Percentiles rank a stretch among this genome's conserved stretches.
These are phyloP conservation scores for Copromyces sp. DNA, from an alignment of 495 filamentous ascomycete species.

Conservation along the genomic window DNA sequence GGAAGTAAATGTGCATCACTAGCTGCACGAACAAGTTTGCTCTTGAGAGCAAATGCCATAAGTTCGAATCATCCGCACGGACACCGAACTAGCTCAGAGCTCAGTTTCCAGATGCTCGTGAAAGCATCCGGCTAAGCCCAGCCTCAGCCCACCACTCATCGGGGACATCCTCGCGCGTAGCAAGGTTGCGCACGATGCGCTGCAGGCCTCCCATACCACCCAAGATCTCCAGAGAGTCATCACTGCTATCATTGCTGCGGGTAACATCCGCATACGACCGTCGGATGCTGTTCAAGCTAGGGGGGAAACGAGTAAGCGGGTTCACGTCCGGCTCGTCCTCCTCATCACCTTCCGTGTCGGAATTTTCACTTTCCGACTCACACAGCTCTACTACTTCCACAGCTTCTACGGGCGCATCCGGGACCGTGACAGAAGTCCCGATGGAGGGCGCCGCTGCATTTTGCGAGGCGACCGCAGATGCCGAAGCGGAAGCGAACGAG, in stretches of 20 bases:
- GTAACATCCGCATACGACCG: conserved; percentile 29
- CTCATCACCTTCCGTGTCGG: conserved; percentile 27
- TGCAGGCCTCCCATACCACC: conserved; percentile 55
- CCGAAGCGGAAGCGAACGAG: conserved; percentile 63
- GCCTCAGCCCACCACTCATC: conserved; percentile 70
- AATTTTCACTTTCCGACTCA: conserved; percentile 25
- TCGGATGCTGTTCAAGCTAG: conserved; percentile 6
- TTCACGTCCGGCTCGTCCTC: conserved; percentile 23
- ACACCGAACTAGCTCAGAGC: not conserved
- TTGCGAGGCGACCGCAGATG: conserved; percentile 30
- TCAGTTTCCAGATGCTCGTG: conserved; percentile 25
- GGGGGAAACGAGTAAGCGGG: conserved; percentile 13
- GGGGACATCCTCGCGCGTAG: conserved; percentile 57
- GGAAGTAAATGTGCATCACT: not conserved
- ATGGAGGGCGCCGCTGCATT: conserved; percentile 22
- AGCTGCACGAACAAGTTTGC: not conserved
- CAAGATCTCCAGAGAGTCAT: conserved; percentile 17
- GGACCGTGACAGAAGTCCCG: conserved; percentile 27
- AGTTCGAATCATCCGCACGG: not conserved
- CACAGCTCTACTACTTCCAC: conserved; percentile 21
- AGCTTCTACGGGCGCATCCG: conserved; percentile 21
- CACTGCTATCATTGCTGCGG: conserved; percentile 14
- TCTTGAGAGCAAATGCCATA: not conserved
- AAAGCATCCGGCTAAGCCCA: conserved; percentile 52
- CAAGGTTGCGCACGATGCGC: conserved; percentile 54